A percentile compares a stretch with the other conserved stretches of the same genome.
phyloP scores from a whole-genome alignment of 805 yeast species.

The Wickerhamomyces silvicola region DNA sequence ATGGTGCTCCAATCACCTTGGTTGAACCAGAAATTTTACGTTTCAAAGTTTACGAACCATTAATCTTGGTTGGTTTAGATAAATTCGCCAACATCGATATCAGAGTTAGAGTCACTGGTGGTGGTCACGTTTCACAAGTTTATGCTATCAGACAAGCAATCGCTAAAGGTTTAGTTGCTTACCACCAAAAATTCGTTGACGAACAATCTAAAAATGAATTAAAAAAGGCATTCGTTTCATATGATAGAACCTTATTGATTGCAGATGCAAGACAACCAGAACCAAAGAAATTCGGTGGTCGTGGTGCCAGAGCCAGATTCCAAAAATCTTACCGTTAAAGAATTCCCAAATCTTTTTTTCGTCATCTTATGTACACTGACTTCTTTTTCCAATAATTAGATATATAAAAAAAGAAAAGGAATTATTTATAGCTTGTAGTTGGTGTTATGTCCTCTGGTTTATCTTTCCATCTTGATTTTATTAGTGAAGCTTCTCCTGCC shows the following conservation, averaged over 20 bases:
- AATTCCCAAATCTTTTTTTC: slow-evolving; percentile 12
- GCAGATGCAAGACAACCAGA: slow-evolving; percentile 99
- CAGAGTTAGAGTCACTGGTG: slow-evolving; percentile 99
- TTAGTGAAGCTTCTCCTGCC: too few species aligned
- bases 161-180: slow-evolving; percentile 99
- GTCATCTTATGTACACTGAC: slow-evolving; percentile 13
- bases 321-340: slow-evolving; percentile 99
- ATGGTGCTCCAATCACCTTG: slow-evolving; percentile 98
- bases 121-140: slow-evolving; percentile 99
- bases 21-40: slow-evolving; percentile 99
- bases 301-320: slow-evolving; percentile 99
- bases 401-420: not conserved
- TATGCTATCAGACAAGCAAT: slow-evolving; percentile 99
- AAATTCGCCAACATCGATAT: slow-evolving; percentile 97
- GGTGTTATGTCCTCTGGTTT: too few species aligned
- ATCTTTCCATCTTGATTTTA: too few species aligned
- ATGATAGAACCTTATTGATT: slow-evolving; percentile 99
- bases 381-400: slow-evolving; percentile 3
- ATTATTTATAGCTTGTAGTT: not conserved
- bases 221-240: slow-evolving; percentile 94
- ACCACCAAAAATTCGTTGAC: slow-evolving; percentile 98
- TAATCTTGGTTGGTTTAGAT: slow-evolving; percentile 96
- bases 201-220: slow-evolving; percentile 99
- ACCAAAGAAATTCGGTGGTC: slow-evolving; percentile 99
- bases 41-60: slow-evolving; percentile 99